A percentile compares a stretch with the other conserved stretches of the same genome.
These are phyloP conservation scores for Hagleromyces aurorensis DNA, from an alignment of 805 yeast genomes.

Conservation along the genomic window DNA sequence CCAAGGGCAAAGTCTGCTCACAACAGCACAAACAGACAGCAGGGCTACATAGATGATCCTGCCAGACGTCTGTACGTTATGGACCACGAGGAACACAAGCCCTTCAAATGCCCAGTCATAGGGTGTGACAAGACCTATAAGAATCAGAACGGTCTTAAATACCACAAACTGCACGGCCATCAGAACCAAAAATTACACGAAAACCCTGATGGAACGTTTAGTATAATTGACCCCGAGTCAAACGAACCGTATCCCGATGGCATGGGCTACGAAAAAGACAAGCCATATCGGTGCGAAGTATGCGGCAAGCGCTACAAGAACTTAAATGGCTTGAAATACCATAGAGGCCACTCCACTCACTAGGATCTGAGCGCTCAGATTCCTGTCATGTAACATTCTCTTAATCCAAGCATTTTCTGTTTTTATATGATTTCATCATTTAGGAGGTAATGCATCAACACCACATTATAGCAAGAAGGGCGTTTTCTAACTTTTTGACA, in stretches of 20 bases:
- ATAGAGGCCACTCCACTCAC: slow-evolving; percentile 97
- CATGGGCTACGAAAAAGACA: slow-evolving; percentile 91
- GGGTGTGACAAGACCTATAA: slow-evolving; percentile 97
- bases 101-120: slow-evolving; percentile 94
- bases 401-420: no score
- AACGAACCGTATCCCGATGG: slow-evolving; percentile 90
- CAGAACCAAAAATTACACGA: slow-evolving; percentile 88
- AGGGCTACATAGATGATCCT: slow-evolving; percentile 91
- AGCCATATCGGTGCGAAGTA: slow-evolving; percentile 96
- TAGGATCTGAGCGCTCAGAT: no score
- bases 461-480: no score
- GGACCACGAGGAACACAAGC: slow-evolving; percentile 87
- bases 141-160: slow-evolving; percentile 94
- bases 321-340: slow-evolving; percentile 91
- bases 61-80: slow-evolving; percentile 89
- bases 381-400: no score
- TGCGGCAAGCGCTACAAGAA: slow-evolving; percentile 97
- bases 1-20: slow-evolving; percentile 11
- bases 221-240: slow-evolving; percentile 85
- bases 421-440: no score
- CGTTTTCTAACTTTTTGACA: no score
- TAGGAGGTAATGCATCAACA: no score
- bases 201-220: slow-evolving; percentile 87
- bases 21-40: slow-evolving; percentile 22
- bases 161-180: slow-evolving; percentile 93